Percentiles rank a stretch among this genome's conserved stretches.
phyloP scores from a whole-genome alignment of 2,329 filamentous ascomycete genomes.

The Thielaviopsis musarum region DNA sequence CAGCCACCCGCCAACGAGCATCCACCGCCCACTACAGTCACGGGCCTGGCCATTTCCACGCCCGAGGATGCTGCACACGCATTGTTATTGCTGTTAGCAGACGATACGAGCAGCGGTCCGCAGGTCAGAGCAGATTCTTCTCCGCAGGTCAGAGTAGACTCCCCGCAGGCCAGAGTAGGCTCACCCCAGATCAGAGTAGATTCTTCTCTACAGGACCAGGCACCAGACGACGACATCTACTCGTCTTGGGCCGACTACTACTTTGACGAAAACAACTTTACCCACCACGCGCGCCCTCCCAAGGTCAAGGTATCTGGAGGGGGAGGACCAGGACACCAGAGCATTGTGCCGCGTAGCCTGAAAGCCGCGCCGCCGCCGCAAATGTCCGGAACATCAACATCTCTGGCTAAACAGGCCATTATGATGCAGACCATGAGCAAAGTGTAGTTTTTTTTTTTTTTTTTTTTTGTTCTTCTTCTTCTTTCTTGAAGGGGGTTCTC shows the following conservation, averaged over 20 bases:
- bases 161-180: too few relatives aligned
- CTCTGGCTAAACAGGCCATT: background rate
- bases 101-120: too few relatives aligned
- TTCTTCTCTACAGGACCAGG: conserved; percentile 12
- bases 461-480: background rate
- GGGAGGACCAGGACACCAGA: background rate
- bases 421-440: background rate
- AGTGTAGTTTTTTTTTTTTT: background rate
- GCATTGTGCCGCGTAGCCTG: background rate
- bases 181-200: too few relatives aligned
- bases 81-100: too few relatives aligned
- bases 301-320: background rate
- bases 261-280: conserved; percentile 16
- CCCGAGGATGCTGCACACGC: too few relatives aligned
- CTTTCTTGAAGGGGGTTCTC: background rate
- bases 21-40: too few relatives aligned
- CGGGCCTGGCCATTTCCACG: too few relatives aligned
- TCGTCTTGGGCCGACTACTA: conserved; percentile 19
- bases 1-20: too few relatives aligned
- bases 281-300: background rate
- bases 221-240: conserved; percentile 16
- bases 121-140: too few relatives aligned
- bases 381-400: background rate
- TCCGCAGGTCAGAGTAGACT: too few relatives aligned
- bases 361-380: background rate